Percentiles rank a stretch among this genome's conserved stretches.
These are phyloP conservation scores for Capsicum baccatum DNA, from an alignment of 257 asterid genomes.

Conservation along the genomic window DNA sequence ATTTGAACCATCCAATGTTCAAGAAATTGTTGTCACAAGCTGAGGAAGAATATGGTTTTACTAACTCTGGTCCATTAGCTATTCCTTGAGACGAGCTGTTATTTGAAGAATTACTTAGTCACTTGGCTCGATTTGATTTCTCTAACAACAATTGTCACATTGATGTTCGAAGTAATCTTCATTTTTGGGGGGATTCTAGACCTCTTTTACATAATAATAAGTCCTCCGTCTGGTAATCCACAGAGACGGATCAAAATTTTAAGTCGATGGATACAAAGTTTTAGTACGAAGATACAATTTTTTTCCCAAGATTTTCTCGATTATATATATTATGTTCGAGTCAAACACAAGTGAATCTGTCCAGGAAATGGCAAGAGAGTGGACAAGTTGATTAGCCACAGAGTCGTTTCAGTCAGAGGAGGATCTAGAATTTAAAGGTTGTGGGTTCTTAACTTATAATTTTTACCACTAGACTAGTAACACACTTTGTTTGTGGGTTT, in stretches of 20 bases:
- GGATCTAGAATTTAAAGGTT: too few relatives aligned
- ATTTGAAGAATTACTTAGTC: slow-evolving; percentile 52
- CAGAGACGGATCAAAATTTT: neutral
- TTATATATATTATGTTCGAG: neutral
- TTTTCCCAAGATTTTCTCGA: neutral
- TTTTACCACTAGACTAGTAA: too few relatives aligned
- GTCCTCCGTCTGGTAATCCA: slow-evolving; percentile 23
- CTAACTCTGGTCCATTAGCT: slow-evolving; percentile 54
- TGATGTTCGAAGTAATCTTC: slow-evolving; percentile 39
- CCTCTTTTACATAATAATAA: slow-evolving; percentile 39
- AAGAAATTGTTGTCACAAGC: slow-evolving; percentile 52
- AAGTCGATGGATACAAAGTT: neutral
- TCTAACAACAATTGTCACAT: slow-evolving; percentile 33
- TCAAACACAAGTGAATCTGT: neutral
- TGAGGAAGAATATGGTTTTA: slow-evolving; percentile 62
- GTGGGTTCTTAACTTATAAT: too few relatives aligned
- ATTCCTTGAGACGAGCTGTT: slow-evolving; percentile 62
- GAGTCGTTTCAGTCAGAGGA: neutral
- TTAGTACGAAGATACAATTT: neutral
- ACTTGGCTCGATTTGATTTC: slow-evolving; percentile 44
- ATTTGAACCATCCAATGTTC: slow-evolving; percentile 59
- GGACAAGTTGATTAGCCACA: neutral
- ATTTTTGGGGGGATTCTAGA: slow-evolving; percentile 42
- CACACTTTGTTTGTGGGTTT: too few relatives aligned
- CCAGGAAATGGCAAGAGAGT: slow-evolving; percentile 13